Evolutionary conservation across 2,329 filamentous ascomycete genomes (phyloP).

Genomic region (Tolypocladium ovalisporum): DNA sequence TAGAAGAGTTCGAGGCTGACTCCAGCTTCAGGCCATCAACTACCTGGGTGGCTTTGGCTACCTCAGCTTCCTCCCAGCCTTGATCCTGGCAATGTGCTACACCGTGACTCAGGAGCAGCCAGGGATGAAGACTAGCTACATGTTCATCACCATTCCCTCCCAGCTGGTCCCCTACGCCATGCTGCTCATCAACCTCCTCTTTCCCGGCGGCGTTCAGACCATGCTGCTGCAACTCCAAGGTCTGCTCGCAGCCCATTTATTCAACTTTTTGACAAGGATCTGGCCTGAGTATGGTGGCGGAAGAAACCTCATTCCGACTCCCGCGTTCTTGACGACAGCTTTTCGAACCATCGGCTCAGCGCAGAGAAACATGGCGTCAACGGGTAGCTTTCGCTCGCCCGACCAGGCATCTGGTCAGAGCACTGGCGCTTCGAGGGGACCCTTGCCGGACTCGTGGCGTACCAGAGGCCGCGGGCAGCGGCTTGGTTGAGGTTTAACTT

Average conservation of each 20-base stretch:
- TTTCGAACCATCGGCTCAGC: constrained; percentile 35
- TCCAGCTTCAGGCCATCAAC: constrained; percentile 16
- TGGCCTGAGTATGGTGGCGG: constrained; percentile 87
- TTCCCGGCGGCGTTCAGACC: constrained; percentile 40
- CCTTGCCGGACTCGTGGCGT: constrained; percentile 53
- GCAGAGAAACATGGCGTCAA: constrained; percentile 38
- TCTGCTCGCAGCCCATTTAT: constrained; percentile 78
- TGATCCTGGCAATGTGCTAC: constrained; percentile 73
- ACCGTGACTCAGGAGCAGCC: constrained; percentile 80
- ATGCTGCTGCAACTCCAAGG: constrained; percentile 61
- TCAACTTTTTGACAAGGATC: constrained; percentile 78
- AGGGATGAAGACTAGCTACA: constrained; percentile 64
- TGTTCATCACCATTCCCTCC: constrained; percentile 73
- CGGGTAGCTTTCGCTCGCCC: constrained; percentile 28
- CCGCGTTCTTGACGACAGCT: constrained; percentile 56
- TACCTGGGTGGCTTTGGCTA: constrained; percentile 19
- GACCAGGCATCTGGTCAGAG: constrained; percentile 23
- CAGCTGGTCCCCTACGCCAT: constrained; percentile 74
- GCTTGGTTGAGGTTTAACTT: constrained; percentile 33
- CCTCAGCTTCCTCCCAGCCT: constrained; percentile 44
- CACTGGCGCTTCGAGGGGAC: constrained; percentile 32
- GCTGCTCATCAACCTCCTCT: constrained; percentile 62
- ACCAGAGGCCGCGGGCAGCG: constrained; percentile 51
- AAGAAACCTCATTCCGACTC: constrained; percentile 63
- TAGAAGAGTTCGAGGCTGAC: constrained; percentile 7